phyloP scores from a whole-genome alignment of 192 early-diverging fungal species.

The Coemansia sp. region DNA sequence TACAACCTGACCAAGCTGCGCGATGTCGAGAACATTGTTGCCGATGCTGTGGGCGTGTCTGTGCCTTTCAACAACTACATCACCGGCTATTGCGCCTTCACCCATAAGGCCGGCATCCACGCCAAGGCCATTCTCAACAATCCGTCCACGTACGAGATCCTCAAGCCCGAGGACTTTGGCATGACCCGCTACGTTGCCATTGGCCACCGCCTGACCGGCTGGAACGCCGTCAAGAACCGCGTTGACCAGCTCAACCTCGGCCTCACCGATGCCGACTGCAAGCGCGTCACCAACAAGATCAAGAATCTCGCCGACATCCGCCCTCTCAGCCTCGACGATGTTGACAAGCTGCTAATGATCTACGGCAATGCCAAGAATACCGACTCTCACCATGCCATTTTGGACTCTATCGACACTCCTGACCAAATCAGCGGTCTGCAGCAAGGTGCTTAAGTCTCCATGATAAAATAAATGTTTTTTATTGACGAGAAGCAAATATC shows the following conservation, averaged over 20 bases:
- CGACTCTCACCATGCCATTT: conserved; percentile 53
- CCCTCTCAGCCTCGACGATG: conserved; percentile 89
- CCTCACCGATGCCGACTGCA: conserved; percentile 85
- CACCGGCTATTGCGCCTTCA: conserved; percentile 98
- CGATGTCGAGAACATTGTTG: conserved; percentile 95
- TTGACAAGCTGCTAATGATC: conserved; percentile 64
- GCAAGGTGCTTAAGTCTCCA: not conserved
- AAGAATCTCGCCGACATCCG: conserved; percentile 93
- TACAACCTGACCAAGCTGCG: conserved; percentile 92
- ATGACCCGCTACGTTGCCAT: conserved; percentile 98
- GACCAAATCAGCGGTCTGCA: conserved; percentile 54
- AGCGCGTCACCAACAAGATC: conserved; percentile 90
- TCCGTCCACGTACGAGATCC: conserved; percentile 96
- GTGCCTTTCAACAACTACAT: conserved; percentile 99
- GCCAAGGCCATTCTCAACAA: conserved; percentile 99
- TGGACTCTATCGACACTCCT: conserved; percentile 54
- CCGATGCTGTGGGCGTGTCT: conserved; percentile 88
- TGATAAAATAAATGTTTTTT: not conserved
- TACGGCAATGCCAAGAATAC: conserved; percentile 58
- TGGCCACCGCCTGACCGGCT: conserved; percentile 94
- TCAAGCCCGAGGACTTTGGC: conserved; percentile 97
- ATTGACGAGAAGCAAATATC: not conserved
- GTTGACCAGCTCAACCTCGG: conserved; percentile 85
- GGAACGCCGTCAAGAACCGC: conserved; percentile 99
- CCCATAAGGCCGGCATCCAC: conserved; percentile 99